phyloP scores from a whole-genome alignment of 2,329 filamentous ascomycete species.

The Monilinia vaccinii-corymbosi region DNA sequence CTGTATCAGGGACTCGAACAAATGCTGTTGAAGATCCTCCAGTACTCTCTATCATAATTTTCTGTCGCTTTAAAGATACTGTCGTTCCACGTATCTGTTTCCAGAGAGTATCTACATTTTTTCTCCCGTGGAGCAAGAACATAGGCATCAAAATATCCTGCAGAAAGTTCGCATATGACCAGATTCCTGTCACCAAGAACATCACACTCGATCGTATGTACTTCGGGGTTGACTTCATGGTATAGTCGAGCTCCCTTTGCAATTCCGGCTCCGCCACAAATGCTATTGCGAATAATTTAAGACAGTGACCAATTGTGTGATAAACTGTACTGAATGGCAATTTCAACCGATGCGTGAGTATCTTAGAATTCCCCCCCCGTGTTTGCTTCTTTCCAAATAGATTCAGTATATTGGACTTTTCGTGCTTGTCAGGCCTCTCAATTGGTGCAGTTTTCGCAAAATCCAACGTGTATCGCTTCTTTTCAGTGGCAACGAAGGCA shows the following conservation, averaged over 20 bases:
- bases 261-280: constrained; percentile 37
- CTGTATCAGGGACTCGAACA: constrained; percentile 18
- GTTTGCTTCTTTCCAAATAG: not conserved
- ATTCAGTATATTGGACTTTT: not conserved
- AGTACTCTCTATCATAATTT: constrained; percentile 38
- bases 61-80: constrained; percentile 18
- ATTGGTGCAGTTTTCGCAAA: constrained; percentile 11
- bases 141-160: constrained; percentile 13
- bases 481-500: constrained; percentile 20
- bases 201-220: constrained; percentile 28
- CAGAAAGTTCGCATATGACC: constrained; percentile 10
- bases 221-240: not conserved
- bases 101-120: constrained; percentile 1
- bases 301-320: constrained; percentile 21
- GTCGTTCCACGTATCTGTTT: constrained; percentile 7
- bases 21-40: constrained; percentile 43
- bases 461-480: constrained; percentile 15
- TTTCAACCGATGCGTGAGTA: constrained; percentile 11
- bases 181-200: constrained; percentile 27
- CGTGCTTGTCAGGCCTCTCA: constrained; percentile 1
- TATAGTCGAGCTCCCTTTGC: constrained; percentile 35
- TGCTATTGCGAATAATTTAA: constrained; percentile 36
- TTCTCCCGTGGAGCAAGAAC: constrained; percentile 28
- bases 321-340: constrained; percentile 28
- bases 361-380: not conserved